Percentiles rank a stretch among this genome's conserved stretches.
Conservation (phyloP, 805 yeast genomes). For the Ogataea paraovalis region DNA sequence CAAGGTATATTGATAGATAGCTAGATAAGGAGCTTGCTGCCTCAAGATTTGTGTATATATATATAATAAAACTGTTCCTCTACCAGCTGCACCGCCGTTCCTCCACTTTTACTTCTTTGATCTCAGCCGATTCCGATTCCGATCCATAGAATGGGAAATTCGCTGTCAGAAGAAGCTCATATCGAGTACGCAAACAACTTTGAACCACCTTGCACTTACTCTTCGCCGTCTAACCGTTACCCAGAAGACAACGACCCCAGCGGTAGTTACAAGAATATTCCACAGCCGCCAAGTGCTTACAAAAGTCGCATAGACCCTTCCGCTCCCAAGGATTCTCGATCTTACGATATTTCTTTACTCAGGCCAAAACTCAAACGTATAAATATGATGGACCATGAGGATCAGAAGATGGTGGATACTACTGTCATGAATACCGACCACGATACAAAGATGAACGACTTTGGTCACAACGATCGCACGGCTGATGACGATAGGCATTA, state of each 20-base stretch:
- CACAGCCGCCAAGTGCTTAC: background rate
- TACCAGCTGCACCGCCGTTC: background rate
- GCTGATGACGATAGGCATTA: background rate
- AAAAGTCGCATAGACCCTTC: background rate
- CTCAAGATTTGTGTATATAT: background rate
- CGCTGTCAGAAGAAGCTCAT: constrained; percentile 3
- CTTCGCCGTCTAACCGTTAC: background rate
- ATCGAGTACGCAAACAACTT: constrained; percentile 1
- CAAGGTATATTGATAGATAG: no score
- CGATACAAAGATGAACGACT: background rate
- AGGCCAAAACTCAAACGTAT: constrained; percentile 1
- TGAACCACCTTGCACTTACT: background rate
- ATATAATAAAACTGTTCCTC: no score
- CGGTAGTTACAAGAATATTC: background rate
- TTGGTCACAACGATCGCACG: background rate
- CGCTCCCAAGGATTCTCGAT: background rate
- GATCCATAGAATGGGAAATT: constrained; percentile 1
- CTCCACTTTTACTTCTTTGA: background rate
- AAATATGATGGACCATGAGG: background rate
- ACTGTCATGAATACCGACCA: background rate
- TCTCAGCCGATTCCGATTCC: background rate
- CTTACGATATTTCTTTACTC: background rate
- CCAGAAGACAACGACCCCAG: background rate
- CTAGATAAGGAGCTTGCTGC: no score
- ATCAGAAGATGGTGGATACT: background rate